Base-by-base conservation (phyloP, 1,139 yeast genomes). In the Geotrichum klebahnii region DNA sequence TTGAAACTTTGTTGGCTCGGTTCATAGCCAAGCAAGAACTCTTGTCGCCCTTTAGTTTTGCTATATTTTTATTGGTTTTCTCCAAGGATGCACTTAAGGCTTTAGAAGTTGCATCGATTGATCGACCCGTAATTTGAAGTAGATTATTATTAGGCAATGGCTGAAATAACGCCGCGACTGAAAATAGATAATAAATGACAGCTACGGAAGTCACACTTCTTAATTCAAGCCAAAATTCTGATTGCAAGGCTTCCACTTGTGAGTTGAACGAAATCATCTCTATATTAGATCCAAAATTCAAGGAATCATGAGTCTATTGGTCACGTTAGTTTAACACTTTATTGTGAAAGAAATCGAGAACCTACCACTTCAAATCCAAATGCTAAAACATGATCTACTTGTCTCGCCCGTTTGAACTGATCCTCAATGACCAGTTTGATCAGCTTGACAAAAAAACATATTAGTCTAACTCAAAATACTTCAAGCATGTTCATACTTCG, bases 51-150 rank as follows among this genome's bases (percentile, higher is more conserved):
- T 29, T 29, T 29, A 12, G 33, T 14, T 14, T 29, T 3, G 5
- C 33, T 14, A 14, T 3, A 5, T 19, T n/a, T n/a, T n/a, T n/a
- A n/a, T n/a, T n/a, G n/a, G 19, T 4, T 35, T 10, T 5, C 23
- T 37, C 10, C 12, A 8, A 31, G 28, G 33, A 29, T 34, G 12
- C 29, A n/a, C 32, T 22, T 23, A 34, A 6, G 23, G 22, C 4
- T 29, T 47, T 41, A n/a, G 24, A 10, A 10, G 16, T 36, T 37
- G 32, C 43, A 12, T 32, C 36, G 20, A 44, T 26, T 10, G 45
- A 38, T 9, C 14, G 9, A 12, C 52, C 52, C 3, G 48, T 48
- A 10, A 48, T 38, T 28, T 48, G 52, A 17, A 43, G 32, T n/a
- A 48, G 23, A 22, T 35, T 16, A 10, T 48, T 44, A 19, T 38